phyloP scores from a whole-genome alignment of 179 eudicot genomes.

The Patellifolia procumbens region DNA sequence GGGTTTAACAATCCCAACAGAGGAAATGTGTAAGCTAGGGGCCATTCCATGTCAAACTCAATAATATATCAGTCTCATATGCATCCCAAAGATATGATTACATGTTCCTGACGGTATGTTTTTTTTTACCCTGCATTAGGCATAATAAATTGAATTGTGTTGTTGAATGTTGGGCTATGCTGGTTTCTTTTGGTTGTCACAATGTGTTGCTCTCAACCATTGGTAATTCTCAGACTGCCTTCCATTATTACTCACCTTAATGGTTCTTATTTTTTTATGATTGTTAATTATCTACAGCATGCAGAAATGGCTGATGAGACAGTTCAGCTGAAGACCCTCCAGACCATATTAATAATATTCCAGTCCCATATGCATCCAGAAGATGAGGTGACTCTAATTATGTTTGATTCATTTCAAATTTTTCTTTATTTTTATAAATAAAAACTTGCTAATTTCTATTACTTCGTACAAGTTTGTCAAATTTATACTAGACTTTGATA shows the following conservation, averaged over 20 bases:
- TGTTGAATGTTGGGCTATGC: background rate
- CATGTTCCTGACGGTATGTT: background rate
- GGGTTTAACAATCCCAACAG: too few relatives aligned
- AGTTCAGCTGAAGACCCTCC: constrained; percentile 92
- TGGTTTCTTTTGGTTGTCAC: background rate
- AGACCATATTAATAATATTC: constrained; percentile 83
- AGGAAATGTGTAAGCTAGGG: background rate
- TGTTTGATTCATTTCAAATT: background rate
- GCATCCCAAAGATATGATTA: background rate
- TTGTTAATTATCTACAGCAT: constrained; percentile 56
- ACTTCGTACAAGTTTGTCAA: background rate
- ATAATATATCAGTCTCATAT: background rate
- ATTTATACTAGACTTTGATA: too few relatives aligned
- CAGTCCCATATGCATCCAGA: constrained; percentile 93
- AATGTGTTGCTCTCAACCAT: background rate
- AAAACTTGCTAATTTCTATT: background rate
- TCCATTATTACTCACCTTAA: background rate
- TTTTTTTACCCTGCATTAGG: background rate
- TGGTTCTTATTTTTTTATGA: constrained; percentile 12
- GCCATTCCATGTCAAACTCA: background rate
- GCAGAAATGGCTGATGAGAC: constrained; percentile 96
- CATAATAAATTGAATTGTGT: background rate
- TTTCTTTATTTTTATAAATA: background rate
- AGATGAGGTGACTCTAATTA: constrained; percentile 59
- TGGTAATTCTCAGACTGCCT: background rate